Conservation (phyloP, 2,329 filamentous ascomycete genomes). For the Sarocladiaceae sp. region DNA sequence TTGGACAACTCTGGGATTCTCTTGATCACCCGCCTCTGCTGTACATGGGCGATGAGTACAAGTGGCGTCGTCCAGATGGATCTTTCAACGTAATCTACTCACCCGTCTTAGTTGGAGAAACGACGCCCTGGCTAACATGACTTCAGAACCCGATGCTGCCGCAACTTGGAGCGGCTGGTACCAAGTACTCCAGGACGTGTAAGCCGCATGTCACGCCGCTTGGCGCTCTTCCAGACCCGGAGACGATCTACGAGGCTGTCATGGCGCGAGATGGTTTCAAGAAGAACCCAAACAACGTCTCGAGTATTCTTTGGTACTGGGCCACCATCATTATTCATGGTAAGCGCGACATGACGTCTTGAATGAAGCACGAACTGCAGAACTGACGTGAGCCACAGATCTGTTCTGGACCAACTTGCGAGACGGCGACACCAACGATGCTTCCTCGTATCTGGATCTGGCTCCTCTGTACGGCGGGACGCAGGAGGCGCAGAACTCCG, state of each 20-base stretch:
- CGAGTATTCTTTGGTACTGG: constrained; percentile 66
- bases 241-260: constrained; percentile 54
- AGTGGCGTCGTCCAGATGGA: constrained; percentile 64
- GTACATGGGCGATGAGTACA: constrained; percentile 55
- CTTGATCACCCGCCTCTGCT: constrained; percentile 67
- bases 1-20: constrained; percentile 63
- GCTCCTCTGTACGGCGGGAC: constrained; percentile 66
- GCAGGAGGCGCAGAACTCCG: constrained; percentile 56
- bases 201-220: constrained; percentile 52
- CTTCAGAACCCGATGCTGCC: constrained; percentile 57
- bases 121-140: background rate
- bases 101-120: background rate
- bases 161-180: constrained; percentile 59
- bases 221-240: constrained; percentile 61
- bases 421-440: constrained; percentile 56
- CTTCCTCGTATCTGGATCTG: constrained; percentile 66
- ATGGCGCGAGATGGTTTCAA: constrained; percentile 47
- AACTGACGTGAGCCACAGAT: constrained; percentile 30
- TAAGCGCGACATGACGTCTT: constrained; percentile 21
- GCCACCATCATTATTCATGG: constrained; percentile 68
- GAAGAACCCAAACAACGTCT: constrained; percentile 65
- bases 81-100: constrained; percentile 50
- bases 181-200: constrained; percentile 60
- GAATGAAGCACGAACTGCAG: background rate
- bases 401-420: constrained; percentile 63